phyloP scores from a whole-genome alignment of 2,329 filamentous ascomycete species.

The Lecanicillium sp. region DNA sequence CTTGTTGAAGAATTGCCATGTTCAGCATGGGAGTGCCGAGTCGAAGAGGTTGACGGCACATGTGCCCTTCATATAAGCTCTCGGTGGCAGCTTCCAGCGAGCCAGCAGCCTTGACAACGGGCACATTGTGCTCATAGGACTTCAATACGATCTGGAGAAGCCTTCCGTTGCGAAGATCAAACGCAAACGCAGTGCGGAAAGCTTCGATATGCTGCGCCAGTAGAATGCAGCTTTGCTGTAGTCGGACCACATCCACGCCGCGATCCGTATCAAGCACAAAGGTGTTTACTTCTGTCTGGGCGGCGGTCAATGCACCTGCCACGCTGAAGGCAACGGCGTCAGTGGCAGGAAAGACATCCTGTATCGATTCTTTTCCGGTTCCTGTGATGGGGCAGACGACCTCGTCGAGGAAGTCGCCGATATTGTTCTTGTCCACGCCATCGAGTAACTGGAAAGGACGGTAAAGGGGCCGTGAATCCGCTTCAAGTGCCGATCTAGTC shows the following conservation, averaged over 20 bases:
- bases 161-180: conserved; percentile 5
- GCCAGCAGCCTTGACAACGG: conserved; percentile 1
- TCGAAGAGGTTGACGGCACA: conserved; percentile 1
- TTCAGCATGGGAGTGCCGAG: conserved; percentile 8
- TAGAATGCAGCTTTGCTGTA: conserved; percentile 7
- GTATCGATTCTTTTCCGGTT: conserved; percentile 5
- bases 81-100: conserved; percentile 7
- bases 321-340: conserved; percentile 12
- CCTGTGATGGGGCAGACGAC: conserved; percentile 8
- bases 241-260: conserved; percentile 5
- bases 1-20: conserved; percentile 10
- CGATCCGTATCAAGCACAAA: conserved; percentile 11
- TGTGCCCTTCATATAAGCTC: neutral
- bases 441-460: conserved; percentile 11
- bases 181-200: conserved; percentile 10
- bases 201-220: conserved; percentile 10
- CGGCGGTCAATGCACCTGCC: conserved; percentile 7
- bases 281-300: conserved; percentile 12
- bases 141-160: conserved; percentile 11
- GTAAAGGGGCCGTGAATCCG: neutral
- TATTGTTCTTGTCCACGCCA: neutral
- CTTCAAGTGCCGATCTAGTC: neutral
- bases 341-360: conserved; percentile 9
- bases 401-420: conserved; percentile 8
- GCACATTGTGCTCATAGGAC: conserved; percentile 8